These are phyloP conservation scores for Ascochyta rabiei DNA, from an alignment of 2,329 filamentous ascomycete species.

Conservation along the genomic window DNA sequence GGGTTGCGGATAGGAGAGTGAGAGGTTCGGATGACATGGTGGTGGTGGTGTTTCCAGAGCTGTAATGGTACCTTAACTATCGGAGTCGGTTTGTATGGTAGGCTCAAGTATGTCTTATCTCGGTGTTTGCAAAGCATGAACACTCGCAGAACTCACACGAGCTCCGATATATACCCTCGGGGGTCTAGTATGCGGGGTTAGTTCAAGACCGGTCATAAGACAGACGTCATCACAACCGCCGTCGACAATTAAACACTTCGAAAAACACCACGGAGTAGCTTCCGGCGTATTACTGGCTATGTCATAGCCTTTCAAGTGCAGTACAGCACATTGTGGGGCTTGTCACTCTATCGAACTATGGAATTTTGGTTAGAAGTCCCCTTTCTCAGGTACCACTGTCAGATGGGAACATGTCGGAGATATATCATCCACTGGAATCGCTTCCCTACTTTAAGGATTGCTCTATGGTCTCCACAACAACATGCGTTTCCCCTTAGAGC, in stretches of 20 bases:
- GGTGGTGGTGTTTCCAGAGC: background rate
- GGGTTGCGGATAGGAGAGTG: conserved; percentile 40
- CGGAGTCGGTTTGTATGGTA: background rate
- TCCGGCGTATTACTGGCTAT: conserved; percentile 1
- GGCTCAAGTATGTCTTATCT: background rate
- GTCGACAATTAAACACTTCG: background rate
- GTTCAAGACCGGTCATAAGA: background rate
- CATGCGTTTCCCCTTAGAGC: no score
- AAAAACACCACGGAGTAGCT: background rate
- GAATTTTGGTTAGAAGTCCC: background rate
- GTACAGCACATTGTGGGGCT: background rate
- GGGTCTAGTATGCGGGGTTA: background rate
- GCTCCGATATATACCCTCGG: background rate
- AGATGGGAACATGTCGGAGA: no score
- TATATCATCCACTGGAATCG: no score
- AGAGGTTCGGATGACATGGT: conserved; percentile 11
- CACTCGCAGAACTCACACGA: background rate
- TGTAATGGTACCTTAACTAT: background rate
- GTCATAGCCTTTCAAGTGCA: background rate
- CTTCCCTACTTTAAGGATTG: no score
- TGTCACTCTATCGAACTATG: no score
- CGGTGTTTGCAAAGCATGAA: background rate
- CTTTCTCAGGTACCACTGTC: background rate
- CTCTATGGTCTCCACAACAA: no score
- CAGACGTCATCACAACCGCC: conserved; percentile 5